Evolutionary conservation across 208 protist species (phyloP).

Genomic region (Trypanosoma scelopori): DNA sequence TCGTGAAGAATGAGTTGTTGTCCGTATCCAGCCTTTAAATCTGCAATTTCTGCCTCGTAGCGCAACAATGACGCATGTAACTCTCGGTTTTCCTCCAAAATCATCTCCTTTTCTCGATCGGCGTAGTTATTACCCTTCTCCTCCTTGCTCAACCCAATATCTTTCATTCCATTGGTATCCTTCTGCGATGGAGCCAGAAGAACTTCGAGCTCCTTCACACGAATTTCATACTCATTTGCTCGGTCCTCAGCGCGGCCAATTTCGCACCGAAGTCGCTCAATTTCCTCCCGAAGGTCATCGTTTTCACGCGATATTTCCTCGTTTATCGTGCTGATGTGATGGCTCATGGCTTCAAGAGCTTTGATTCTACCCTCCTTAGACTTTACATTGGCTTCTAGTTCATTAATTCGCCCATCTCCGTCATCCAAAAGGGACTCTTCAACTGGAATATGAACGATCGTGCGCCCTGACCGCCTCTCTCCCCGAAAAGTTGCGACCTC

Average conservation of each 20-base stretch:
- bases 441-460: slow-evolving; percentile 6
- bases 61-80: slow-evolving; percentile 6
- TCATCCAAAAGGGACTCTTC: not conserved
- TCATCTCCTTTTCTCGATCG: slow-evolving; percentile 9
- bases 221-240: slow-evolving; percentile 41
- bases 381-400: slow-evolving; percentile 12
- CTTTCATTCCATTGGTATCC: slow-evolving; percentile 5
- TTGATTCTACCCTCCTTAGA: slow-evolving; percentile 18
- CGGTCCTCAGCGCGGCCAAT: slow-evolving; percentile 34
- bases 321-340: slow-evolving; percentile 24
- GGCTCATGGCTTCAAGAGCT: slow-evolving; percentile 17
- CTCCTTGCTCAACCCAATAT: slow-evolving; percentile 2
- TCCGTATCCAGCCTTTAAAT: slow-evolving; percentile 20
- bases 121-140: not conserved
- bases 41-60: slow-evolving; percentile 13
- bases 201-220: slow-evolving; percentile 54
- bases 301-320: slow-evolving; percentile 31
- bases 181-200: slow-evolving; percentile 36
- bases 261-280: slow-evolving; percentile 37
- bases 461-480: slow-evolving; percentile 22
- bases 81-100: slow-evolving; percentile 21
- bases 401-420: slow-evolving; percentile 18
- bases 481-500: slow-evolving; percentile 32
- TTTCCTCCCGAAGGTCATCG: slow-evolving; percentile 43
- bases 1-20: slow-evolving; percentile 36